These are phyloP conservation scores for Rhizopus arrhizus DNA, from an alignment of 371 early-diverging fungal species.

Conservation along the genomic window DNA sequence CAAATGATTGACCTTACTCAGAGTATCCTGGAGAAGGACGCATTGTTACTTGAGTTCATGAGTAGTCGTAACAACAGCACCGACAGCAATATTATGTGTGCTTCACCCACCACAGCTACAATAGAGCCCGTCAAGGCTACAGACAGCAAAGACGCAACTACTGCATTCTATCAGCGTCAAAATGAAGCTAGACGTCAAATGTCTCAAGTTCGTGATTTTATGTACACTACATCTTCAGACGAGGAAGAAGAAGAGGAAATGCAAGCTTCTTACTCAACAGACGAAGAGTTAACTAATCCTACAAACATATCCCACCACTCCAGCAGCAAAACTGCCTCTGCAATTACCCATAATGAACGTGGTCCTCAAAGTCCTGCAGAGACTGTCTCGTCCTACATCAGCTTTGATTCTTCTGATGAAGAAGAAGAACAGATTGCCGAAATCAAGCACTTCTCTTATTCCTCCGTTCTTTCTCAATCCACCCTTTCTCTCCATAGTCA, in stretches of 20 bases:
- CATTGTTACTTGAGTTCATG: slow-evolving; percentile 22
- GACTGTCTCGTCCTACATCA: slow-evolving; percentile 13
- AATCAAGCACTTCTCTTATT: slow-evolving; percentile 30
- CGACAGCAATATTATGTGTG: slow-evolving; percentile 11
- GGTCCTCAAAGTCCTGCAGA: slow-evolving; percentile 22
- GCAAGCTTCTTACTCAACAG: slow-evolving; percentile 19
- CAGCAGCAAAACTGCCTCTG: neutral
- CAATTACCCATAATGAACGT: neutral
- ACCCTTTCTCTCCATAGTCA: slow-evolving; percentile 12
- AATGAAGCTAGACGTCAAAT: slow-evolving; percentile 15
- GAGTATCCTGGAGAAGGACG: slow-evolving; percentile 28
- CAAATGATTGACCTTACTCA: slow-evolving; percentile 29
- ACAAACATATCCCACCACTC: neutral
- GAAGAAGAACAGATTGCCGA: slow-evolving; percentile 23
- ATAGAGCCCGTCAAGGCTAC: neutral
- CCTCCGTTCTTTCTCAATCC: slow-evolving; percentile 25
- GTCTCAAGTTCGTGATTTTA: slow-evolving; percentile 22
- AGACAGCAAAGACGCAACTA: neutral
- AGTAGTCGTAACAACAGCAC: slow-evolving; percentile 22
- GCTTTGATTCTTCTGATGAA: slow-evolving; percentile 25
- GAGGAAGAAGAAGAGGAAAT: slow-evolving; percentile 15
- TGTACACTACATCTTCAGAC: slow-evolving; percentile 19
- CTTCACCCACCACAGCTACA: neutral
- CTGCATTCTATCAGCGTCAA: slow-evolving; percentile 15
- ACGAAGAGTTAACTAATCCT: slow-evolving; percentile 18